phyloP scores from a whole-genome alignment of 2,329 filamentous ascomycete species.

The Aspergillus fumigatus region DNA sequence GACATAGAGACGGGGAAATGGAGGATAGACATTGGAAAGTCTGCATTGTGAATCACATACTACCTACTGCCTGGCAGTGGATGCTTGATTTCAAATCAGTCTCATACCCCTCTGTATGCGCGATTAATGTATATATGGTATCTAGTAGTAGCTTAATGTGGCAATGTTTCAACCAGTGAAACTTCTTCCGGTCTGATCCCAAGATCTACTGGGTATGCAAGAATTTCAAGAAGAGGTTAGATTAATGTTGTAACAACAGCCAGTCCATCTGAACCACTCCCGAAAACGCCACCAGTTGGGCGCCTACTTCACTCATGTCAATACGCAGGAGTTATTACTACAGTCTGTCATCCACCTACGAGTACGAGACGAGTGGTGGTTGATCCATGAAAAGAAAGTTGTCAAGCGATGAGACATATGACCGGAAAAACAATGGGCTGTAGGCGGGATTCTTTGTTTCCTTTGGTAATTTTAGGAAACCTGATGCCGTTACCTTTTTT shows the following conservation, averaged over 20 bases:
- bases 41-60: constrained; percentile 24
- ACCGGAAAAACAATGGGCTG: background rate
- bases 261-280: background rate
- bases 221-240: background rate
- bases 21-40: constrained; percentile 25
- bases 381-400: background rate
- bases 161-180: background rate
- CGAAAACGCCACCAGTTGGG: background rate
- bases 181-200: background rate
- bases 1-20: constrained; percentile 26
- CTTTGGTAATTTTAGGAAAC: background rate
- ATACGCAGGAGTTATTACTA: constrained; percentile 1
- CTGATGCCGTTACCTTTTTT: background rate
- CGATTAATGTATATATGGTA: background rate
- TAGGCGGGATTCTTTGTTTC: background rate
- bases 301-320: background rate
- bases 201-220: background rate
- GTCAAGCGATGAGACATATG: background rate
- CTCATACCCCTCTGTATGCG: background rate
- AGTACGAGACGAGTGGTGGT: background rate
- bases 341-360: constrained; percentile 1
- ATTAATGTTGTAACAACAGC: background rate
- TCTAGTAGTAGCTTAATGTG: background rate
- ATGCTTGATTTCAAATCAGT: background rate
- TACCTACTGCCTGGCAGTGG: background rate